phyloP scores from a whole-genome alignment of 805 yeast species.

The Komagataella pseudopastoris region DNA sequence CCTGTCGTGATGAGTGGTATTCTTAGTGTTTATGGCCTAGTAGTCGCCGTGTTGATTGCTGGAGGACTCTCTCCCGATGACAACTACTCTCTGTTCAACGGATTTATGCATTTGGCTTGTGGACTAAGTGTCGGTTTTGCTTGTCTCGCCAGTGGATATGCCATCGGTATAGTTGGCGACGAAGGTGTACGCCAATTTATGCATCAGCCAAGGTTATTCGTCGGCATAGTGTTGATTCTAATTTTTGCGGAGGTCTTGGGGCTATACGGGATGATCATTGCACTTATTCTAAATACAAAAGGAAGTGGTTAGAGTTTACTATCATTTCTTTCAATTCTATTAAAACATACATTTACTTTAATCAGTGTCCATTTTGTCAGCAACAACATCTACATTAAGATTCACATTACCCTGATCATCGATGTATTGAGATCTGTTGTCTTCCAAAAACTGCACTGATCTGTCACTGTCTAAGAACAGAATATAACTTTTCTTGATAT shows the following conservation, averaged over 20 bases:
- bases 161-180: constrained; percentile 98
- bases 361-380: constrained; percentile 25
- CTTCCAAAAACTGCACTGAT: constrained; percentile 76
- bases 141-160: constrained; percentile 92
- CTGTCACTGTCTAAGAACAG: constrained; percentile 83
- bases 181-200: constrained; percentile 99
- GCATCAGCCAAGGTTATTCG: constrained; percentile 96
- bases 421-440: constrained; percentile 44
- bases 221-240: constrained; percentile 95
- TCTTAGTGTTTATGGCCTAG: constrained; percentile 91
- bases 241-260: constrained; percentile 99
- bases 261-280: constrained; percentile 90
- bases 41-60: constrained; percentile 91
- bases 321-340: not conserved
- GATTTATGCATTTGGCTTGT: constrained; percentile 96
- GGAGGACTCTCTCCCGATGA: constrained; percentile 72
- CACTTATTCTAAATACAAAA: constrained; percentile 82
- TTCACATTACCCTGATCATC: constrained; percentile 68
- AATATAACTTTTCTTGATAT: constrained; percentile 76
- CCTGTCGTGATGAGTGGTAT: constrained; percentile 99
- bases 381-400: constrained; percentile 22
- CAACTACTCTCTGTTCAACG: constrained; percentile 79
- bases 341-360: constrained; percentile 9
- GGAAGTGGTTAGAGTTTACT: constrained; percentile 40
- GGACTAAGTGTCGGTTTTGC: constrained; percentile 95